Conservation (phyloP, 345 rosid species). For the Eucalyptus curtisii region DNA sequence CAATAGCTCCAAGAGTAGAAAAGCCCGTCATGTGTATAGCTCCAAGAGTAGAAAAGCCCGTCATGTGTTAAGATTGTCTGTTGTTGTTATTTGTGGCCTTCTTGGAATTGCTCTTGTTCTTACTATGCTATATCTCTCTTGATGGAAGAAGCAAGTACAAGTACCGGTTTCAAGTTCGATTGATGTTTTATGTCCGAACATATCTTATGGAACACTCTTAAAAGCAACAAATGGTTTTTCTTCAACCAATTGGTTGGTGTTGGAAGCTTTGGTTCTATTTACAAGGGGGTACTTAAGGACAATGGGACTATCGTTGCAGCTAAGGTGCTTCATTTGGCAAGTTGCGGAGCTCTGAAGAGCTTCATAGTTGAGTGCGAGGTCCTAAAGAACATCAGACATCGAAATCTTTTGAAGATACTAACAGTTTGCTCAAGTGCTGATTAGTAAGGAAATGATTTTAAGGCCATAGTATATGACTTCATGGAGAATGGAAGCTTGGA, state of each 20-base stretch:
- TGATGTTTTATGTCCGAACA: neutral
- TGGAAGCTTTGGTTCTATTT: neutral
- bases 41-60: neutral
- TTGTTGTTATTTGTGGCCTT: neutral
- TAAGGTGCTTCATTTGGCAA: neutral
- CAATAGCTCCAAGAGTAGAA: neutral
- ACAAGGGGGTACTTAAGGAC: neutral
- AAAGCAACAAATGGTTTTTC: neutral
- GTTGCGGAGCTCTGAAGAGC: neutral
- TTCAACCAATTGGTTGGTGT: neutral
- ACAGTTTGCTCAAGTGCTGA: neutral
- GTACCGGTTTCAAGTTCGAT: neutral
- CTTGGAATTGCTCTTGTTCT: neutral
- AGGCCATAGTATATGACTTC: neutral
- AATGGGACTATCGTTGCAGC: accelerated
- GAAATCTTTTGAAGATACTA: neutral
- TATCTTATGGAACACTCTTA: neutral
- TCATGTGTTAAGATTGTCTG: neutral
- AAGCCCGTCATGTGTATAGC: neutral
- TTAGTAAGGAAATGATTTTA: neutral
- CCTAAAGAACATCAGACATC: neutral
- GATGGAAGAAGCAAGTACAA: neutral
- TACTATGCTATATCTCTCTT: neutral
- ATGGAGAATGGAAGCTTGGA: slow-evolving; percentile 5
- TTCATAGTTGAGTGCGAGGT: neutral